phyloP scores from a whole-genome alignment of 2,329 filamentous ascomycete genomes.

The Dendrostoma leiphaemia region DNA sequence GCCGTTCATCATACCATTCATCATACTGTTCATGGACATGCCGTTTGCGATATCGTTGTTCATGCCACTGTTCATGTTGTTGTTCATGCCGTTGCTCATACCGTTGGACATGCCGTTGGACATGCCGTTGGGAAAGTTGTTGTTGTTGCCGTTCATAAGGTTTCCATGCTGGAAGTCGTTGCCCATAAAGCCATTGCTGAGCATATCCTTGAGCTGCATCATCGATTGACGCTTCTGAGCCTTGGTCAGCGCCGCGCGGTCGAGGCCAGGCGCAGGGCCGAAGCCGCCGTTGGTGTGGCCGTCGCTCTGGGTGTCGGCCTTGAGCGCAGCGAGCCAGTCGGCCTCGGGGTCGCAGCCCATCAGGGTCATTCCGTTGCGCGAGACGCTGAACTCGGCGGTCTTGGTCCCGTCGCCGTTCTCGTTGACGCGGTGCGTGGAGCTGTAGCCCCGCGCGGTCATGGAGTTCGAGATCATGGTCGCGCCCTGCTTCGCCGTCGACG shows the following conservation, averaged over 20 bases:
- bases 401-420: neutral
- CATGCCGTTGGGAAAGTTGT: neutral
- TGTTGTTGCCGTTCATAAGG: neutral
- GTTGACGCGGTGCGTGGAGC: neutral
- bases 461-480: neutral
- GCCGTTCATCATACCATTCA: no score
- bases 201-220: neutral
- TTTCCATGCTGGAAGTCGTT: neutral
- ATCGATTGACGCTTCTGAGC: neutral
- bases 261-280: neutral
- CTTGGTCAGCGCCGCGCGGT: neutral
- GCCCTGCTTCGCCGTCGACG: neutral
- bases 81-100: no score
- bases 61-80: neutral
- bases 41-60: neutral
- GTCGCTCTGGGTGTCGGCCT: neutral
- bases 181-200: neutral
- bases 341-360: neutral
- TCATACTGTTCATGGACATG: no score
- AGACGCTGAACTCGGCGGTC: neutral
- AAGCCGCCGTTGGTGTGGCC: neutral
- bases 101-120: neutral
- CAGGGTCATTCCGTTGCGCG: neutral
- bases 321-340: neutral
- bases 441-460: neutral